These are phyloP conservation scores for Begonia loranthoides DNA, from an alignment of 306 rosid species.

Conservation along the genomic window DNA sequence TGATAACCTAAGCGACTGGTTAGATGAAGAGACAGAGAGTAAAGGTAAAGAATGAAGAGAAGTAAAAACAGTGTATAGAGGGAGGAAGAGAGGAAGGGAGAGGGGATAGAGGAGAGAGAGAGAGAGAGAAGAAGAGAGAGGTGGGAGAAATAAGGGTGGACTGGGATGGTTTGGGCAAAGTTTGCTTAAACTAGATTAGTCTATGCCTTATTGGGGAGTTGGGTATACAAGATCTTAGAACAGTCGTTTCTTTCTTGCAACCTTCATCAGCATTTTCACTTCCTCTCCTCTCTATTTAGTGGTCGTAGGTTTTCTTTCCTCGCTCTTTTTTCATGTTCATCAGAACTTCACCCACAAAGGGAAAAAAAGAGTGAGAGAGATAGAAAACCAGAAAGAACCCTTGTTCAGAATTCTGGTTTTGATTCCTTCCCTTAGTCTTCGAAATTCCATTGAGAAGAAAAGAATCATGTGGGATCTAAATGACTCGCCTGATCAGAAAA, in stretches of 20 bases:
- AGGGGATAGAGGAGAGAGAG: too few relatives aligned
- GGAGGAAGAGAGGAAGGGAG: conserved; percentile 14
- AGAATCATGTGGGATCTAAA: conserved; percentile 96
- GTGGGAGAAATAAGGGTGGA: not conserved
- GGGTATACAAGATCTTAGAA: too few relatives aligned
- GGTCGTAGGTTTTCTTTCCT: too few relatives aligned
- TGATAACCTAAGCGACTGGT: not conserved
- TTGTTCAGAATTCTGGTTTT: conserved; percentile 10
- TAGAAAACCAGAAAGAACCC: conserved; percentile 18
- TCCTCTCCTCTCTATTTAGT: too few relatives aligned
- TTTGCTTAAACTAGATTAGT: conserved; percentile 38
- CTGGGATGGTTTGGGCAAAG: not conserved
- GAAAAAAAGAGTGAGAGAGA: not conserved
- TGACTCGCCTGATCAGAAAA: conserved; percentile 61
- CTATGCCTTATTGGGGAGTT: not conserved
- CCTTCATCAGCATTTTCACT: not conserved
- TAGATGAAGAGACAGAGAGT: not conserved
- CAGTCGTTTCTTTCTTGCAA: conserved; percentile 9
- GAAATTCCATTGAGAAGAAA: not conserved
- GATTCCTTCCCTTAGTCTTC: conserved; percentile 5
- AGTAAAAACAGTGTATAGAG: conserved; percentile 32
- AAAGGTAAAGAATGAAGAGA: conserved; percentile 23
- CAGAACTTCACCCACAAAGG: too few relatives aligned
- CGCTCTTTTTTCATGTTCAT: too few relatives aligned
- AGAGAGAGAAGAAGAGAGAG: too few relatives aligned